Base-by-base conservation (phyloP, 2,329 filamentous ascomycete genomes). In the Calonectria leucothoes region DNA sequence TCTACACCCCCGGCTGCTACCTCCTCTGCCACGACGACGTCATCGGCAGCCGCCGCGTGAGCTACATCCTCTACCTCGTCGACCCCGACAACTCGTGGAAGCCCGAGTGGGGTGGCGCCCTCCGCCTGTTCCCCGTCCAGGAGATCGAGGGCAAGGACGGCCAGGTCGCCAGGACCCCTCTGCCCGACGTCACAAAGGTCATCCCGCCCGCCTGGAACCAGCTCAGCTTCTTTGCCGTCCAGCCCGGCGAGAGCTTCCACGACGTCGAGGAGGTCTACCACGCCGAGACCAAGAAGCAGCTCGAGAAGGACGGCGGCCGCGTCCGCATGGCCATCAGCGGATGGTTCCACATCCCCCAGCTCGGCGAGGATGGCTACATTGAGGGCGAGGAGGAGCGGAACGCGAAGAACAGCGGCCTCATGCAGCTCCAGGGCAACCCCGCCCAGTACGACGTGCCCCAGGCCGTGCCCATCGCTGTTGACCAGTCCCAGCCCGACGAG, bases 181-280 rank as follows among this genome's bases (percentile, higher is more conserved):
- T 91, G 71, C 93, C 96, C 0, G 94, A 98, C 79, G 92, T 92
- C 80, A 92, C 89, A 78, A 93, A 97, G 80, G 91, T 93, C 51
- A 98, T 99, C 73, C 96, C 97, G 0, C 97, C 97, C 0, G 95
- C 96, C 0, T 99, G 96, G 92, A 98, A 98, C 84, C 97, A 99
- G 87, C 89, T 99, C 73, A 97, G 94, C 80, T 99, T 99, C 90
- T 99, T 99, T 84, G 95, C 96, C 23, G 97, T 99, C 8, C 95
- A 98, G 86, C 97, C 97, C 0, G 97, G 97, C n/a, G 93, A 98
- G 89, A 98, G 96, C 84, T 99, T 98, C 85, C 97, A 99, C 85
- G 97, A 99, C 83, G 97, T 99, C 69, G 96, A 98, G 86, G 97
- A 99, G 86, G 97, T 99, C 6, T 98, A 98, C 85, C 92, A 94